Evolutionary conservation across 2,329 filamentous ascomycete species (phyloP), one percentile per base, ranked within the genome.

Genomic region (Sarocladium brachiariae): DNA sequence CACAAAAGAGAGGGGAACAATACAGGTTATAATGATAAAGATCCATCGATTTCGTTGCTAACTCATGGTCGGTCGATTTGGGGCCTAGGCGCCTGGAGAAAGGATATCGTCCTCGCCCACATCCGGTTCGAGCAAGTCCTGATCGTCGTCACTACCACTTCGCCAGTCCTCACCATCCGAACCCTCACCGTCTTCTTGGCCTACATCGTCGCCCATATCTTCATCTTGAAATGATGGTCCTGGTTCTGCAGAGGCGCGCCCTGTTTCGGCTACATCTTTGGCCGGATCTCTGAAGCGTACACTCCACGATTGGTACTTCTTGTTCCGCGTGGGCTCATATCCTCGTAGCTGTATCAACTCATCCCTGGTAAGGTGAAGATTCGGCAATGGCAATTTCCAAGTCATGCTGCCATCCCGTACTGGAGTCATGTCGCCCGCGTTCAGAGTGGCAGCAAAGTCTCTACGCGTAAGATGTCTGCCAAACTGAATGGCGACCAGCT

Each of bases 401-500:
- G 30, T 43, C 3, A 63, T 57, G 11, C 19, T 24, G 4, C 43
- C 43, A 18, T 49, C 46, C 19, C 61, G 60, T 8, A 61, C 53
- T 1, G 67, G 65, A 11, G 66, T 70, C 51, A 59, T 52, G 43
- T 69, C 66, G 4, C 66, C 65, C 10, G 60, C 61, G 24, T 64
- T 57, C 1, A 70, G 51, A 1, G 67, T 70, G 14, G 61, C 54
- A 1, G 61, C 58, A 52, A 70, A 70, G 48, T 70, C 67, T 30
- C 59, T 53, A n/a, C 58, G 57, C 1, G 69, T 70, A 1, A 83
- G 65, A 14, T 69, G 68, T 23, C 78, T 72, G 8, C 75, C 72
- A 41, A 79, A 78, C 18, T 81, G 75, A 43, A 90, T 78, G 1
- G 80, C 78, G 10, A 83, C 75, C 61, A 96, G 83, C 68, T 95